Conservation (phyloP, 78 protist species). For the Dictyostelium intermedium region DNA sequence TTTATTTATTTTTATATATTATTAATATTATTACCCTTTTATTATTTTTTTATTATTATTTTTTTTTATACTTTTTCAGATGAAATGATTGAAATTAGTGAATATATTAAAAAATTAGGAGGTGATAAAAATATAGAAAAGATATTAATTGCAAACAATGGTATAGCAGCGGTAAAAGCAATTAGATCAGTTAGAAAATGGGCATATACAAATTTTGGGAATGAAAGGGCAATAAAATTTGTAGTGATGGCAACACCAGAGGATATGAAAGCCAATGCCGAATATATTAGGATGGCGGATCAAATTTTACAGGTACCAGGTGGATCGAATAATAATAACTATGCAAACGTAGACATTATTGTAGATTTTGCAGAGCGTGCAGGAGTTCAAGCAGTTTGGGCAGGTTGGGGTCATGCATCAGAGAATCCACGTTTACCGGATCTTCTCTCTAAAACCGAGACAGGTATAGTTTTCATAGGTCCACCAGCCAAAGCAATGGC, state of each 20-base stretch:
- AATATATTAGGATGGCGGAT: slow-evolving; percentile 97
- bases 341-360: slow-evolving; percentile 97
- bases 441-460: slow-evolving; percentile 2
- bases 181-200: slow-evolving; percentile 96
- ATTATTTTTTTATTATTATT: background rate
- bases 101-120: slow-evolving; percentile 27
- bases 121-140: slow-evolving; percentile 48
- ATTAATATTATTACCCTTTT: no score
- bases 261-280: slow-evolving; percentile 96
- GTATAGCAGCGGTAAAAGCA: slow-evolving; percentile 98
- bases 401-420: slow-evolving; percentile 99
- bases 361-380: slow-evolving; percentile 90
- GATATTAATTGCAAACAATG: slow-evolving; percentile 97
- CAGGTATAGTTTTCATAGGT: slow-evolving; percentile 90
- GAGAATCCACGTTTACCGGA: slow-evolving; percentile 98
- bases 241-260: slow-evolving; percentile 98
- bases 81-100: slow-evolving; percentile 5
- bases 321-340: slow-evolving; percentile 96
- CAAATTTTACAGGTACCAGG: slow-evolving; percentile 95
- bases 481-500: slow-evolving; percentile 90
- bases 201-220: slow-evolving; percentile 92
- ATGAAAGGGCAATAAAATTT: slow-evolving; percentile 89
- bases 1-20: no score
- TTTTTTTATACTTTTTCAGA: background rate
- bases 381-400: slow-evolving; percentile 95